Evolutionary conservation across 768 basidiomycete genomes (phyloP).

Genomic region (Asterophora parasitica): DNA sequence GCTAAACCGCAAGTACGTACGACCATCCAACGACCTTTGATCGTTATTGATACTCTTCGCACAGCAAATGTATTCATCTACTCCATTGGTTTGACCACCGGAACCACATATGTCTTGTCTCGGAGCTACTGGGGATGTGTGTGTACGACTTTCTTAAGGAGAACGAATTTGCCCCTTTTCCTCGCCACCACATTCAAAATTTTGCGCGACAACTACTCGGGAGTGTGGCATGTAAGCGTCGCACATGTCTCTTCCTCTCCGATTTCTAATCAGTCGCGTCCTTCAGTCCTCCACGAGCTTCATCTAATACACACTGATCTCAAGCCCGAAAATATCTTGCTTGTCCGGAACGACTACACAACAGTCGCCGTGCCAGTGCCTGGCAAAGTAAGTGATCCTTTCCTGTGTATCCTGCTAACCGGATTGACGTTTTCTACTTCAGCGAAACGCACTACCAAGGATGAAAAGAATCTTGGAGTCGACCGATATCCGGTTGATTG

Average conservation of each 20-base stretch:
- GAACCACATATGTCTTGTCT: conserved; percentile 97
- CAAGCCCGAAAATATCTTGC: conserved; percentile 97
- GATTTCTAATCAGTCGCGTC: conserved; percentile 6
- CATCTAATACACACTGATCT: conserved; percentile 96
- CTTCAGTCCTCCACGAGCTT: conserved; percentile 81
- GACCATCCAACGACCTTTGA: background rate
- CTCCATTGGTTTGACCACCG: conserved; percentile 93
- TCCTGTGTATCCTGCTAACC: conserved; percentile 12
- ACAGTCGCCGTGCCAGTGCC: conserved; percentile 53
- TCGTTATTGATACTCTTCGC: conserved; percentile 17
- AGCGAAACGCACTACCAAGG: conserved; percentile 66
- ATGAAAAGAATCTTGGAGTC: conserved; percentile 75
- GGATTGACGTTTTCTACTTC: conserved; percentile 1
- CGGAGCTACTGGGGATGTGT: conserved; percentile 93
- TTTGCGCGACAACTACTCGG: conserved; percentile 90
- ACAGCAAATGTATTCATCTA: conserved; percentile 96
- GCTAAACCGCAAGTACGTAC: conserved; percentile 76
- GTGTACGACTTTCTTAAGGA: conserved; percentile 99
- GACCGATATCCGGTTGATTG: conserved; percentile 93
- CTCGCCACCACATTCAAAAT: conserved; percentile 91
- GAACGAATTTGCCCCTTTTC: conserved; percentile 95
- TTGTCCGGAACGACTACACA: conserved; percentile 80
- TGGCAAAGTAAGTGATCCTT: conserved; percentile 50
- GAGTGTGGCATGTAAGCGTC: conserved; percentile 85
- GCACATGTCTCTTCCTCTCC: conserved; percentile 1